Conservation (phyloP, 441 rosid species). For the Adansonia grandidieri region DNA sequence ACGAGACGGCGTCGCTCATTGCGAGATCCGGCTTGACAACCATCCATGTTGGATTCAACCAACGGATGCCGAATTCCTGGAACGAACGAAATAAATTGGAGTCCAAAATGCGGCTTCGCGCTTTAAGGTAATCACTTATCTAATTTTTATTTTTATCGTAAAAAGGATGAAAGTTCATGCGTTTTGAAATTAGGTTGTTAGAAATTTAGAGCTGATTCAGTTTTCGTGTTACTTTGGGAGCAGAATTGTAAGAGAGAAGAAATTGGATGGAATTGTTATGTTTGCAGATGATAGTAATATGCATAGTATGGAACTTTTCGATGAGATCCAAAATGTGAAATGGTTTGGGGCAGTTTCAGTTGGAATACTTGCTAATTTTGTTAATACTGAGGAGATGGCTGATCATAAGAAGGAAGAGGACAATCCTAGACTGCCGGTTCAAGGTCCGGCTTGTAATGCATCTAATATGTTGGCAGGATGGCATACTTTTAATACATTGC, state of each 20-base stretch:
- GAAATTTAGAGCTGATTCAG: constrained; percentile 11
- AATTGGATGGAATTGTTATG: constrained; percentile 88
- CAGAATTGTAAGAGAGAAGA: constrained; percentile 81
- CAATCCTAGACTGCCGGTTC: constrained; percentile 65
- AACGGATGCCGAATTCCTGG: constrained; percentile 81
- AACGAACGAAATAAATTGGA: constrained; percentile 71
- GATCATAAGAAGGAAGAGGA: constrained; percentile 44
- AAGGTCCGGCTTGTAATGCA: constrained; percentile 95
- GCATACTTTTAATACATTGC: constrained; percentile 80
- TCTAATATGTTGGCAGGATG: constrained; percentile 75
- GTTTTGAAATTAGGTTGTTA: neutral
- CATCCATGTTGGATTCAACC: constrained; percentile 63
- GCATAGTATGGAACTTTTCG: constrained; percentile 97
- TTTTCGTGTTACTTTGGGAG: constrained; percentile 26
- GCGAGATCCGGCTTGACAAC: constrained; percentile 66
- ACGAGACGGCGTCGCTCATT: constrained; percentile 73
- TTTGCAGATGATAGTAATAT: constrained; percentile 97
- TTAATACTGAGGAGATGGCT: constrained; percentile 46
- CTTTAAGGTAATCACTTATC: constrained; percentile 55
- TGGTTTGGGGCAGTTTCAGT: constrained; percentile 90
- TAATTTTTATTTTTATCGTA: neutral
- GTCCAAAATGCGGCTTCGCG: constrained; percentile 82
- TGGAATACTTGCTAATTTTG: constrained; percentile 78
- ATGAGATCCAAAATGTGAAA: constrained; percentile 87
- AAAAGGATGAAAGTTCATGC: neutral